Evolutionary conservation across 1,284 basidiomycete genomes (phyloP).

Genomic region (Neonothopanus nambi): DNA sequence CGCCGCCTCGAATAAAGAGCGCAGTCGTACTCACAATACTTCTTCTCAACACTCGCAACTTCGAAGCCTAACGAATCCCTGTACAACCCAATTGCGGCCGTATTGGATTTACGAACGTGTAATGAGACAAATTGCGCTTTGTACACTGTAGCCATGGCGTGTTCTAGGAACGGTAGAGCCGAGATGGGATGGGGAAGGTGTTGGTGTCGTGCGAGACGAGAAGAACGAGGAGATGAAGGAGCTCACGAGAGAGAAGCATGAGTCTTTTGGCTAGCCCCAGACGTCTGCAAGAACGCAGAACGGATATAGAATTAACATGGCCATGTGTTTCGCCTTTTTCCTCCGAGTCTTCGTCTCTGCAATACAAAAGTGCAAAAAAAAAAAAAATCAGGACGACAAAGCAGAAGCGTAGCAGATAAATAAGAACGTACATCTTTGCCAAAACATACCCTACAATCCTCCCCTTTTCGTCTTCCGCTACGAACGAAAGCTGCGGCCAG

Average conservation of each 20-base stretch:
- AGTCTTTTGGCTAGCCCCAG: constrained; percentile 88
- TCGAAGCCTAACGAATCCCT: constrained; percentile 82
- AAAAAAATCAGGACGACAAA: neutral
- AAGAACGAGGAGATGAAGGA: constrained; percentile 29
- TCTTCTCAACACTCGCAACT: constrained; percentile 74
- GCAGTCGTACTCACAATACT: constrained; percentile 67
- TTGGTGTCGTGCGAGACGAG: constrained; percentile 4
- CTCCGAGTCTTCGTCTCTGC: constrained; percentile 61
- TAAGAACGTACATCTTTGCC: constrained; percentile 70
- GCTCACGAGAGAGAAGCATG: constrained; percentile 86
- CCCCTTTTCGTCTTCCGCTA: constrained; percentile 11
- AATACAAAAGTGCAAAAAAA: neutral
- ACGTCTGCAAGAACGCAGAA: constrained; percentile 81
- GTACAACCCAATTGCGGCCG: constrained; percentile 82
- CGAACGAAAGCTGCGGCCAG: constrained; percentile 55
- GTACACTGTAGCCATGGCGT: constrained; percentile 84
- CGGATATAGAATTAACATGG: constrained; percentile 91
- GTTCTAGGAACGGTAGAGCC: constrained; percentile 68
- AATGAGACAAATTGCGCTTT: constrained; percentile 77
- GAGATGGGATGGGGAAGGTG: neutral
- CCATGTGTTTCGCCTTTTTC: constrained; percentile 64
- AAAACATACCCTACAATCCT: constrained; percentile 12
- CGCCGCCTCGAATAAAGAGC: neutral
- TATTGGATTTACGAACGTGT: constrained; percentile 87
- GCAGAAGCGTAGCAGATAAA: no score